Evolutionary conservation across 2,329 filamentous ascomycete species (phyloP).

Genomic region (Arachnopeziza araneosa): DNA sequence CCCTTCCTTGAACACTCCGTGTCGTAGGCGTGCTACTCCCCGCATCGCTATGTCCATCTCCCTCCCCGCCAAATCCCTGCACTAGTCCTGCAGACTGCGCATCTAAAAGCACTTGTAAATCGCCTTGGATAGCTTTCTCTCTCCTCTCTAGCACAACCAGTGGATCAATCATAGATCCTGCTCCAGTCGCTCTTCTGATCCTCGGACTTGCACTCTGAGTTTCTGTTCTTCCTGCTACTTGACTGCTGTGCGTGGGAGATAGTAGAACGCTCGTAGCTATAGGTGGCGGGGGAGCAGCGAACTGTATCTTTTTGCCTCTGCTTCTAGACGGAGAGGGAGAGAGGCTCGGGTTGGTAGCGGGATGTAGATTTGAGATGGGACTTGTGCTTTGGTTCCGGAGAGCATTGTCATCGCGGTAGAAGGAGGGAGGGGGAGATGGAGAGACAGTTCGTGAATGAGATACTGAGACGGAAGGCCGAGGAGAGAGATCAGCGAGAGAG

Average conservation of each 20-base stretch:
- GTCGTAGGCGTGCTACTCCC: slow-evolving; percentile 29
- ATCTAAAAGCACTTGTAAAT: slow-evolving; percentile 53
- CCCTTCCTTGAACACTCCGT: slow-evolving; percentile 12
- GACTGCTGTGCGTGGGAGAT: neutral
- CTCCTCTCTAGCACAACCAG: slow-evolving; percentile 40
- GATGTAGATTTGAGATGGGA: neutral
- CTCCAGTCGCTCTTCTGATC: neutral
- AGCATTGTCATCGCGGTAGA: neutral
- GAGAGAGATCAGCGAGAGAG: slow-evolving; percentile 22
- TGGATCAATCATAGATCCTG: slow-evolving; percentile 18
- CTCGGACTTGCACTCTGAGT: slow-evolving; percentile 5
- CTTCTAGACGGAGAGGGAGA: slow-evolving; percentile 13
- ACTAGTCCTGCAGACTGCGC: slow-evolving; percentile 47
- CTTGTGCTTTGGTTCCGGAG: neutral
- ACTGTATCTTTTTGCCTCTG: slow-evolving; percentile 17
- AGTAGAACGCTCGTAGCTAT: slow-evolving; percentile 21
- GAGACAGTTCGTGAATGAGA: neutral
- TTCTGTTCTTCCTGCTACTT: neutral
- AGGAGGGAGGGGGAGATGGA: neutral
- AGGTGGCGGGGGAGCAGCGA: slow-evolving; percentile 27
- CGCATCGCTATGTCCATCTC: slow-evolving; percentile 31
- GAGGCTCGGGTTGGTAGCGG: slow-evolving; percentile 1
- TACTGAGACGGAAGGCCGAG: slow-evolving; percentile 5
- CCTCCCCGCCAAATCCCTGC: slow-evolving; percentile 24
- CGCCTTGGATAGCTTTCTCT: slow-evolving; percentile 48